Conservation (phyloP, 108 stramenopile genomes). For the Skeletonema potamos region DNA sequence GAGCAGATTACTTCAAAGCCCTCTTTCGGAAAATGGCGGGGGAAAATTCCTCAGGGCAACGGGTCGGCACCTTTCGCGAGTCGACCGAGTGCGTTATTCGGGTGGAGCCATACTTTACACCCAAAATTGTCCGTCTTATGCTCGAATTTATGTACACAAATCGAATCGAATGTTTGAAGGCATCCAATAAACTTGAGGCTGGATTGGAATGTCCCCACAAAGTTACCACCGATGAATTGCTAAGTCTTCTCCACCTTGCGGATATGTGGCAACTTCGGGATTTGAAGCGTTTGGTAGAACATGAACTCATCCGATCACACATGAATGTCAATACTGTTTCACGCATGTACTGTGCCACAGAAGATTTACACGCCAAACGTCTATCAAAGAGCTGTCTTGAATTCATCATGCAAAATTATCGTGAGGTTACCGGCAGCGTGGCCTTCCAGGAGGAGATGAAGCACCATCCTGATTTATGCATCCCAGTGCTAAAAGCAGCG, state of each 20-base stretch:
- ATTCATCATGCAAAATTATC: slow-evolving; percentile 88
- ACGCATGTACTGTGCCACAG: slow-evolving; percentile 86
- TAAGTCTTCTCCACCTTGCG: slow-evolving; percentile 72
- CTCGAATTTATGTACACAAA: slow-evolving; percentile 96
- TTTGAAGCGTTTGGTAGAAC: slow-evolving; percentile 86
- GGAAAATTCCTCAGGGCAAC: slow-evolving; percentile 20
- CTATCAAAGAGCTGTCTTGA: slow-evolving; percentile 82
- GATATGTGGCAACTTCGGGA: slow-evolving; percentile 90
- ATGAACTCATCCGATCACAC: slow-evolving; percentile 82
- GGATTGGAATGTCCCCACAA: slow-evolving; percentile 15
- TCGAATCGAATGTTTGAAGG: slow-evolving; percentile 69
- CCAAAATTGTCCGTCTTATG: slow-evolving; percentile 83
- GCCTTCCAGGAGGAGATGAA: slow-evolving; percentile 92
- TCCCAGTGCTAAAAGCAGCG: slow-evolving; percentile 89
- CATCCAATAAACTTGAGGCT: slow-evolving; percentile 5
- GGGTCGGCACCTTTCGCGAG: slow-evolving; percentile 66
- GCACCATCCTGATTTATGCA: slow-evolving; percentile 85
- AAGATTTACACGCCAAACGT: slow-evolving; percentile 82
- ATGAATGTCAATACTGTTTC: slow-evolving; percentile 83
- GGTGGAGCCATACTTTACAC: slow-evolving; percentile 75
- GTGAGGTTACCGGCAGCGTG: slow-evolving; percentile 77
- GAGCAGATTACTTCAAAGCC: slow-evolving; percentile 97
- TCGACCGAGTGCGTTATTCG: slow-evolving; percentile 72
- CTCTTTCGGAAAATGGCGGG: slow-evolving; percentile 85
- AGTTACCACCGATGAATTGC: slow-evolving; percentile 74